phyloP scores from a whole-genome alignment of 2,329 filamentous ascomycete genomes.

The Xylogone sp. region DNA sequence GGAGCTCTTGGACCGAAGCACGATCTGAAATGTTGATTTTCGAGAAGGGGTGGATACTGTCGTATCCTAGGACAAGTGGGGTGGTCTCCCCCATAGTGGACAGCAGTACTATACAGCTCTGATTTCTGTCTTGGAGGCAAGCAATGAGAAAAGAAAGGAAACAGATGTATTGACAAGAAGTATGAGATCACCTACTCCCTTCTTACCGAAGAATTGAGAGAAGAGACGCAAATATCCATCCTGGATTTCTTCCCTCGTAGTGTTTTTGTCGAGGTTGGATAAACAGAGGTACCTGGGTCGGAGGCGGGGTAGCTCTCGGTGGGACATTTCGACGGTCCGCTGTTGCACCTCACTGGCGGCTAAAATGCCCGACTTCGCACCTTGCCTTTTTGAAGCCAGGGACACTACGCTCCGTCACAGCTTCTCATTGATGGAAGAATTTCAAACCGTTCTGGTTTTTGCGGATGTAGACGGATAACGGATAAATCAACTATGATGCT shows the following conservation, averaged over 20 bases:
- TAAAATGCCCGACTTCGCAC: neutral
- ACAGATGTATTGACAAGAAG: too few species aligned
- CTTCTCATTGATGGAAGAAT: neutral
- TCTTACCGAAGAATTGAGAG: neutral
- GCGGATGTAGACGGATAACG: neutral
- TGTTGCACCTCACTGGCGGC: neutral
- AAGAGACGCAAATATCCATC: neutral
- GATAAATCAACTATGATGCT: too few species aligned
- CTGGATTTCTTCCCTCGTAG: neutral
- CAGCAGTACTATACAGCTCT: neutral
- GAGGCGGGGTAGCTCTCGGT: neutral
- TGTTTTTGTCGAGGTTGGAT: neutral
- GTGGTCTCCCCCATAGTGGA: neutral
- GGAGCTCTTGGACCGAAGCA: constrained; percentile 55
- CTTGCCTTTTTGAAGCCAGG: neutral
- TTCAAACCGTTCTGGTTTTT: too few species aligned
- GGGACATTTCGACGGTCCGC: neutral
- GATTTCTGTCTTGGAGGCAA: neutral
- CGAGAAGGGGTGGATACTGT: constrained; percentile 52
- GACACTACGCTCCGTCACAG: neutral
- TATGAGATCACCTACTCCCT: neutral
- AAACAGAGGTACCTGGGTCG: neutral
- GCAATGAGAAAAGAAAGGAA: neutral
- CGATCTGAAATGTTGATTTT: constrained; percentile 46
- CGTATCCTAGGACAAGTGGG: constrained; percentile 42